Percentiles rank a stretch among this genome's conserved stretches.
Conservation (phyloP, 345 rosid genomes). For the Clausena lansium region DNA sequence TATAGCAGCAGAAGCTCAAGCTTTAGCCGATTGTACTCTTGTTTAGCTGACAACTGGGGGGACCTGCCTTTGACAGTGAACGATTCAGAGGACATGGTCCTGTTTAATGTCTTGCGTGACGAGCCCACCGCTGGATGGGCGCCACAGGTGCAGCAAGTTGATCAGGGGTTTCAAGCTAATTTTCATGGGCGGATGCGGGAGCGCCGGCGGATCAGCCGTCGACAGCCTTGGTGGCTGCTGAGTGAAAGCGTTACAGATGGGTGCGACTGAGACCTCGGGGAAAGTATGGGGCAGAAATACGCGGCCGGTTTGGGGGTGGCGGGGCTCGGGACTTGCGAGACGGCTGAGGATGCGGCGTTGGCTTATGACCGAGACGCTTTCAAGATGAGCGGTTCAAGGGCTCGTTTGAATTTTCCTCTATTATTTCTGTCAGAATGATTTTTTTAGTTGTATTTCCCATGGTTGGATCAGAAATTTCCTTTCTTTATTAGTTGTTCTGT, state of each 20-base stretch:
- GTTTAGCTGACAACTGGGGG: constrained; percentile 89
- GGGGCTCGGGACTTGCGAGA: constrained; percentile 95
- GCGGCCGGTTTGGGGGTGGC: constrained; percentile 96
- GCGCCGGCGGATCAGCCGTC: too few relatives aligned
- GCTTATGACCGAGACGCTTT: constrained; percentile 94
- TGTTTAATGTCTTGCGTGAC: constrained; percentile 62
- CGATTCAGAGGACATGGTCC: constrained; percentile 83
- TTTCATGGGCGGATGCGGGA: too few relatives aligned
- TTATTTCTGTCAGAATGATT: constrained; percentile 42
- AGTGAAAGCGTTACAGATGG: constrained; percentile 86
- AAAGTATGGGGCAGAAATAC: constrained; percentile 92
- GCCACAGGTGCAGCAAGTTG: constrained; percentile 34
- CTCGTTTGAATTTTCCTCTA: constrained; percentile 82
- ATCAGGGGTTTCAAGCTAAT: constrained; percentile 13
- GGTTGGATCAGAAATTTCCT: too few relatives aligned
- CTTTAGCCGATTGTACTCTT: constrained; percentile 63
- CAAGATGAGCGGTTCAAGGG: constrained; percentile 91
- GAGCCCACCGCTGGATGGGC: constrained; percentile 77
- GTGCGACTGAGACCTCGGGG: constrained; percentile 99
- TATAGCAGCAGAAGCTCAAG: constrained; percentile 55
- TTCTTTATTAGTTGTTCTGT: too few relatives aligned
- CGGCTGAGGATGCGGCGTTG: constrained; percentile 93
- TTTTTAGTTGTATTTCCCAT: too few relatives aligned
- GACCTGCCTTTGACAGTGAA: constrained; percentile 71
- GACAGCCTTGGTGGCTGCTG: neutral